Conservation (phyloP, 495 filamentous ascomycete species). For the Hypoxylon trugodes region DNA sequence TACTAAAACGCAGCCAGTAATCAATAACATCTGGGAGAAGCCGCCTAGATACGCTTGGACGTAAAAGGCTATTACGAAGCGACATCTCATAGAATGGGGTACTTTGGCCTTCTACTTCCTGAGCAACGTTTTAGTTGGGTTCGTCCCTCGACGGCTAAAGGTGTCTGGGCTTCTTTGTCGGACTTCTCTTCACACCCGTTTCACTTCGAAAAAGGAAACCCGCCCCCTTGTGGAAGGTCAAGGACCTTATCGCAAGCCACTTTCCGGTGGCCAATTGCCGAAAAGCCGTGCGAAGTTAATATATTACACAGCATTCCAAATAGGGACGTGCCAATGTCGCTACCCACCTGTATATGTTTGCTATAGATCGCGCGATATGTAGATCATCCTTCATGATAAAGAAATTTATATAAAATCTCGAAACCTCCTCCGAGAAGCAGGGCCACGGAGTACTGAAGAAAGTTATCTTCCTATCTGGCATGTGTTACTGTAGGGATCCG, state of each 20-base stretch:
- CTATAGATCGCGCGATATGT: neutral
- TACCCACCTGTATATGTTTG: neutral
- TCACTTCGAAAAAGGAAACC: neutral
- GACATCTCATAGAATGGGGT: neutral
- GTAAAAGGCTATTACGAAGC: neutral
- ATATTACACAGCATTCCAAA: neutral
- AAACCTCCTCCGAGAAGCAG: too few species aligned
- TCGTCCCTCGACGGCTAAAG: slow-evolving; percentile 20
- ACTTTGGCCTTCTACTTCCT: neutral
- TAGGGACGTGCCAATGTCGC: neutral
- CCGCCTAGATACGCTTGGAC: neutral
- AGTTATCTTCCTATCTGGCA: neutral
- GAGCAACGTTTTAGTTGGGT: too few species aligned
- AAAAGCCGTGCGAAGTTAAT: neutral
- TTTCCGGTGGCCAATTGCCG: slow-evolving; percentile 5
- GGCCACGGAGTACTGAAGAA: neutral
- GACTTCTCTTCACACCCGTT: neutral
- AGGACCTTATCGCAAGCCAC: neutral
- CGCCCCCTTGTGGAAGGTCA: slow-evolving; percentile 24
- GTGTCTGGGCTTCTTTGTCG: neutral
- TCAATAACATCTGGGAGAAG: neutral
- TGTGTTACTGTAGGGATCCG: neutral
- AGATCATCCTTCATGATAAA: neutral
- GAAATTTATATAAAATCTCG: neutral
- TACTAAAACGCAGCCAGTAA: slow-evolving; percentile 7